These are phyloP conservation scores for Pichia rugopelliculosa DNA, from an alignment of 805 yeast genomes.

Conservation along the genomic window DNA sequence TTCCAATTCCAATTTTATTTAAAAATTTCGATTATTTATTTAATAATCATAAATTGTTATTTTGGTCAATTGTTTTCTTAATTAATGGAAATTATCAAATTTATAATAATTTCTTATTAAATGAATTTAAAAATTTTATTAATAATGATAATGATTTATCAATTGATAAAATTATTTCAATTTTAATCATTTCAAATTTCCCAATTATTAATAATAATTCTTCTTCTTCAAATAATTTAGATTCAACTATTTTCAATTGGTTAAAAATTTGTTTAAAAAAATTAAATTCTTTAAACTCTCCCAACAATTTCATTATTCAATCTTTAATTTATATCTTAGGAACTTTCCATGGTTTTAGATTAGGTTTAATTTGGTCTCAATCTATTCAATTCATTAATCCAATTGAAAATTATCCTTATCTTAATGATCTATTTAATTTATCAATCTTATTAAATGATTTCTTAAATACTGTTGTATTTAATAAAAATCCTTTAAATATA, in stretches of 20 bases:
- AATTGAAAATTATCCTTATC: conserved; percentile 9
- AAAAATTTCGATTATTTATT: conserved; percentile 13
- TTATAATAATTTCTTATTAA: conserved; percentile 13
- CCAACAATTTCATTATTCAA: not conserved
- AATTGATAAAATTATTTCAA: conserved; percentile 7
- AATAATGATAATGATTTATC: not conserved
- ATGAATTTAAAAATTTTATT: conserved; percentile 9
- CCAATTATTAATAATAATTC: conserved; percentile 15
- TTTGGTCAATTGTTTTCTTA: conserved; percentile 27
- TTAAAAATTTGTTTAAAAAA: conserved; percentile 19
- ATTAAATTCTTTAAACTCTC: not conserved
- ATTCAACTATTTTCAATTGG: conserved; percentile 19
- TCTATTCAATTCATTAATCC: conserved; percentile 13
- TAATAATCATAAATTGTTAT: conserved; percentile 19
- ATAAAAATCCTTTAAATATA: conserved; percentile 1
- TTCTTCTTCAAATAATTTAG: conserved; percentile 14
- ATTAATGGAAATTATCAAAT: conserved; percentile 15
- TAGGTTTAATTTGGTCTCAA: conserved; percentile 24
- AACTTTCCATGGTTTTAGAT: conserved; percentile 19
- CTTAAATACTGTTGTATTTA: conserved; percentile 18
- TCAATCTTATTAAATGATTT: conserved; percentile 16
- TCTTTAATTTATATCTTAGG: conserved; percentile 22
- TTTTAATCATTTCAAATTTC: conserved; percentile 22
- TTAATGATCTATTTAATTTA: conserved; percentile 18
- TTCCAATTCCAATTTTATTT: conserved; percentile 19